Conservation (phyloP, 2,329 filamentous ascomycete genomes). For the Fusarium mangiferae region DNA sequence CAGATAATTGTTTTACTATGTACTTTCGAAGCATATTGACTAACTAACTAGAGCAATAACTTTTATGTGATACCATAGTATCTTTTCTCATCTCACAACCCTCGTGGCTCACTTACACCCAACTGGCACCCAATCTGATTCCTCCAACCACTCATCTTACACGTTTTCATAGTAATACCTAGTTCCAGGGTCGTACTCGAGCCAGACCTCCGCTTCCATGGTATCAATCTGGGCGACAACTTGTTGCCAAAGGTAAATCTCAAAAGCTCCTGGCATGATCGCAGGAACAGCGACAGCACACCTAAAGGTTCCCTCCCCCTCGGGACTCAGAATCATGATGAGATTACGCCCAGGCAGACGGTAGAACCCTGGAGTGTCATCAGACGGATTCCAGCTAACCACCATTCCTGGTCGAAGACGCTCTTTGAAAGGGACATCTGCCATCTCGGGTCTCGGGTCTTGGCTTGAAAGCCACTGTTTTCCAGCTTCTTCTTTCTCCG, state of each 20-base stretch:
- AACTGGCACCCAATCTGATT: not conserved
- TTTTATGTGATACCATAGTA: not conserved
- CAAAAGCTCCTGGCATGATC: constrained; percentile 51
- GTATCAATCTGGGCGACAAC: constrained; percentile 45
- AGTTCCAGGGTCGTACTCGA: constrained; percentile 57
- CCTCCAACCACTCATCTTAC: not conserved
- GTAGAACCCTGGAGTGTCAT: constrained; percentile 22
- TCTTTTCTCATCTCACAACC: not conserved
- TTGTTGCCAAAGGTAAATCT: constrained; percentile 54
- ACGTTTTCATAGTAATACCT: constrained; percentile 54
- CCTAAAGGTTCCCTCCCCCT: constrained; percentile 44
- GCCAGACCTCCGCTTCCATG: constrained; percentile 55
- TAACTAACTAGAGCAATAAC: too few relatives aligned
- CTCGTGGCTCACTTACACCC: not conserved
- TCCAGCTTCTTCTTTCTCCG: not conserved
- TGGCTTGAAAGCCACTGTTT: constrained; percentile 41
- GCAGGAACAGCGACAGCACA: constrained; percentile 52
- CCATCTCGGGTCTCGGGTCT: constrained; percentile 42
- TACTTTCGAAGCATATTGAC: not conserved
- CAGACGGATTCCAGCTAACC: constrained; percentile 46
- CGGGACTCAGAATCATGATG: constrained; percentile 48
- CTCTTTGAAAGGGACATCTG: constrained; percentile 49
- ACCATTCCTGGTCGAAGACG: constrained; percentile 56
- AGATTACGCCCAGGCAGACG: constrained; percentile 40
- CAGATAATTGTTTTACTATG: not conserved